Percentiles rank a stretch among this genome's conserved stretches.
Conservation (phyloP, 495 filamentous ascomycete genomes). For the Talaromyces proteolyticus region DNA sequence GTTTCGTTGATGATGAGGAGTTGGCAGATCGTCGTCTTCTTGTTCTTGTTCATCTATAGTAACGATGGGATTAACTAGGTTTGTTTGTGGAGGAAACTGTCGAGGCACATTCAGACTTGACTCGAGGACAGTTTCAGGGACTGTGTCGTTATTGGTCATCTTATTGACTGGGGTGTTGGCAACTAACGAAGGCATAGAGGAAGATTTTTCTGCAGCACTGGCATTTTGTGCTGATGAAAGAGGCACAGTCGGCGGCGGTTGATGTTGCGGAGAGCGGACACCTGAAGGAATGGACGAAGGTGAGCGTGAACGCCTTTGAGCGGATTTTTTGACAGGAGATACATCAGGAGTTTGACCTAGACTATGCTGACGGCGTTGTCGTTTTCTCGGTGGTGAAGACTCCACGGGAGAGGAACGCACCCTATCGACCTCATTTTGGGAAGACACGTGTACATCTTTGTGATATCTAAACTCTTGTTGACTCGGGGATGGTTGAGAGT, state of each 20-base stretch:
- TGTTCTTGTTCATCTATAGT: no score
- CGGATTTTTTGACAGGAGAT: not conserved
- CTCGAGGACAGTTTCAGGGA: constrained; percentile 32
- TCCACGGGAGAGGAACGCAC: constrained; percentile 3
- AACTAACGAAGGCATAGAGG: constrained; percentile 36
- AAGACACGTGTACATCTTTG: not conserved
- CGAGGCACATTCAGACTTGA: constrained; percentile 31
- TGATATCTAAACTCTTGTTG: not conserved
- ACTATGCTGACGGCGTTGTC: constrained; percentile 1
- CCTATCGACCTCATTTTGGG: not conserved
- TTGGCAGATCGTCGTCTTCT: constrained; percentile 38
- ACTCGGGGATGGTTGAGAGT: constrained; percentile 43
- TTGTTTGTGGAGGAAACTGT: not conserved
- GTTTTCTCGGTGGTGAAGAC: constrained; percentile 2
- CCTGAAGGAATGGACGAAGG: not conserved
- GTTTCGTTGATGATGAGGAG: constrained; percentile 1
- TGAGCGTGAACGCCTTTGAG: not conserved
- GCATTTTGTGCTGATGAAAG: not conserved
- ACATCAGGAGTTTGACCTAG: not conserved
- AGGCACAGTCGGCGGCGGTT: not conserved
- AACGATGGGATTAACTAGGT: no score
- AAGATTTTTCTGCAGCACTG: constrained; percentile 19
- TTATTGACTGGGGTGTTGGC: constrained; percentile 32
- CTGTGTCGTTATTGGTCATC: constrained; percentile 19
- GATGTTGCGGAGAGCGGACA: not conserved